These are phyloP conservation scores for Tilletia horrida DNA, from an alignment of 1,284 basidiomycete genomes.

Conservation along the genomic window DNA sequence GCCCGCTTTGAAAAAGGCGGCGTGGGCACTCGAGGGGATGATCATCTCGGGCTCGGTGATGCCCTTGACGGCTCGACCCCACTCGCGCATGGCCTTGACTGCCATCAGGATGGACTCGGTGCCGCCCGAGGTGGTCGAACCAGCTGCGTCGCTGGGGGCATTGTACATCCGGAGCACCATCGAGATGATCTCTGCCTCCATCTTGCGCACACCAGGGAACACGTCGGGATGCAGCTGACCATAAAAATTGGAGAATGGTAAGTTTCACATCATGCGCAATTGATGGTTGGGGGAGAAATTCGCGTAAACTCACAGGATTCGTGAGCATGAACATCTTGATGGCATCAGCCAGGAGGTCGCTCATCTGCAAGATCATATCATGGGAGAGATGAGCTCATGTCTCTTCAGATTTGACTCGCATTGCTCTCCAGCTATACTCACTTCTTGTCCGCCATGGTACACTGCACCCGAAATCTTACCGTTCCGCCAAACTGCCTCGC, in stretches of 20 bases:
- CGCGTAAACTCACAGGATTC: constrained; percentile 64
- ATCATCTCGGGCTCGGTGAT: constrained; percentile 92
- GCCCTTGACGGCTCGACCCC: constrained; percentile 78
- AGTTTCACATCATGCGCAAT: too few species aligned
- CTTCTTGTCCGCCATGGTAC: constrained; percentile 53
- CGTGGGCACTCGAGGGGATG: constrained; percentile 79
- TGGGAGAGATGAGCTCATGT: background rate
- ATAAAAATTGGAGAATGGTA: too few species aligned
- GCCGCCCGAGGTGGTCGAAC: constrained; percentile 88
- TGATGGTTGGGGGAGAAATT: too few species aligned
- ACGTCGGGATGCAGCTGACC: constrained; percentile 77
- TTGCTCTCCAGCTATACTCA: background rate
- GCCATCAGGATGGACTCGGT: constrained; percentile 95
- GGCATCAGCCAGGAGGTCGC: constrained; percentile 62
- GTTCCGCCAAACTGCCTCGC: constrained; percentile 45
- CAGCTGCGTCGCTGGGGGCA: constrained; percentile 71
- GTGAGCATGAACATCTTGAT: constrained; percentile 61
- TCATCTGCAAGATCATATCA: constrained; percentile 20
- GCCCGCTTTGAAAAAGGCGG: constrained; percentile 90
- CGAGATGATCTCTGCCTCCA: constrained; percentile 95
- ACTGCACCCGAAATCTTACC: constrained; percentile 54
- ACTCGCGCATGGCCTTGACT: constrained; percentile 88
- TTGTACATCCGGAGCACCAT: constrained; percentile 81
- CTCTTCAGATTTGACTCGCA: background rate
- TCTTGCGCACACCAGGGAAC: constrained; percentile 89